Evolutionary conservation across 768 basidiomycete genomes (phyloP), one percentile per base, ranked within the genome.

Genomic region (Tricholoma sp.): DNA sequence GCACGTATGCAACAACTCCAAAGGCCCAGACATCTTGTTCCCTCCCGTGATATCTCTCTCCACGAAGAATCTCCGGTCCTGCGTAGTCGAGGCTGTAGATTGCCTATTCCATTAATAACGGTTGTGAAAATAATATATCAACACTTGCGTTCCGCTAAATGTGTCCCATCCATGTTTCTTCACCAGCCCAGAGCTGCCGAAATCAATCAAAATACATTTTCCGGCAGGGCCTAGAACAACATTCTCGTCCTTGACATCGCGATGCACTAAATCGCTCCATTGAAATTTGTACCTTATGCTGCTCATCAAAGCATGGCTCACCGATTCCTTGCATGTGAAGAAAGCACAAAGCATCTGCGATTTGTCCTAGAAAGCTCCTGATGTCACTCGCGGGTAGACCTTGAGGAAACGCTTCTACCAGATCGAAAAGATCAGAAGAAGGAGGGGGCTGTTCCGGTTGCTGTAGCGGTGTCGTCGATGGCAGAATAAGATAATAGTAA

Each of bases 1-100:
- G 82, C 55, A 99, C 96, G 69, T 94, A 99, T 11, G 88, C 94
- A 18, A 99, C 93, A 20, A 98, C 94, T 12, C 96, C 96, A 58
- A 96, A 91, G 0, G 96, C 96, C 95, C 96, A 99, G 2, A 98
- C 90, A 63, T 99, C 96, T 71, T 98, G 95, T 68, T 96, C 94
- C 66, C 94, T 95, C 34, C 96, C 97, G 60, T 89, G 81, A 69
- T 99, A 99, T 50, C 91, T 83, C 68, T 97, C 94, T 3, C 96
- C 96, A 15, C 93, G 86, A 31, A 99, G 73, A 55, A 99, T 98
- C 70, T 99, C 96, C 37, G 96, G 97, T 8, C 91, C 92, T 13
- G 96, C 96, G 67, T 98, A 98, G 70, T 96, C 94, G 63, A 94
- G 75, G 15, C 91, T 93, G 59, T 52, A 56, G 50, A 58, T 44